A percentile compares a stretch with the other conserved stretches of the same genome.
phyloP scores from a whole-genome alignment of 345 rosid genomes.

The Hibiscus trionum region DNA sequence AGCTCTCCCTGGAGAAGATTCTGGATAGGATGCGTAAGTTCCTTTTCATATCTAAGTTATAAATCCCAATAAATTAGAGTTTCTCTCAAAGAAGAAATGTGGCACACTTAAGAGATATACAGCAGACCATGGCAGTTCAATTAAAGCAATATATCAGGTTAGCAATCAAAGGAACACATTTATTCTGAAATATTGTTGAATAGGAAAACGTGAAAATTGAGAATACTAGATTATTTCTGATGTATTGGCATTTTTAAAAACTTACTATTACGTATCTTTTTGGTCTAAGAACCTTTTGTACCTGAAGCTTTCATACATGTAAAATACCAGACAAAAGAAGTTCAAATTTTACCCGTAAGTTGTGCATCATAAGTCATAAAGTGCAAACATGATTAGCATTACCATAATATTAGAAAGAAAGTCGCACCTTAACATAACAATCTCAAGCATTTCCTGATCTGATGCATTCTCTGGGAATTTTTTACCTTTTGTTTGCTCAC shows the following conservation, averaged over 20 bases:
- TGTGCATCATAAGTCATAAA: not conserved
- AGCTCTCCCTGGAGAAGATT: conserved; percentile 91
- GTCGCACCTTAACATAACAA: conserved; percentile 74
- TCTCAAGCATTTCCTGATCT: conserved; percentile 85
- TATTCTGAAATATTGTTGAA: not conserved
- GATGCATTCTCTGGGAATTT: conserved; percentile 67
- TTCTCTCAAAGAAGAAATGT: not conserved
- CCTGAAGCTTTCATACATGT: not conserved
- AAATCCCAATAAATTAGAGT: conserved; percentile 3
- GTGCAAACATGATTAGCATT: not conserved
- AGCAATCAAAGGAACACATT: not conserved
- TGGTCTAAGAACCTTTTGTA: not conserved
- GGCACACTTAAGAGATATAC: not conserved
- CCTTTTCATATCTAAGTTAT: conserved; percentile 69
- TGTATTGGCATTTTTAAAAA: not conserved
- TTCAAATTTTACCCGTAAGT: not conserved
- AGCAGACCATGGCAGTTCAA: not conserved
- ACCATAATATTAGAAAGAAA: conserved; percentile 6
- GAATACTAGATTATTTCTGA: not conserved
- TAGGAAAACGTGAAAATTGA: not conserved
- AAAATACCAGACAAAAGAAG: not conserved
- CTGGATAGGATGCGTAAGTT: conserved; percentile 74
- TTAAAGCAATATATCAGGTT: not conserved
- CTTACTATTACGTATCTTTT: not conserved
- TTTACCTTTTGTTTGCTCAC: conserved; percentile 74